These are phyloP conservation scores for Penicillium salamii DNA, from an alignment of 495 filamentous ascomycete species.

Conservation along the genomic window DNA sequence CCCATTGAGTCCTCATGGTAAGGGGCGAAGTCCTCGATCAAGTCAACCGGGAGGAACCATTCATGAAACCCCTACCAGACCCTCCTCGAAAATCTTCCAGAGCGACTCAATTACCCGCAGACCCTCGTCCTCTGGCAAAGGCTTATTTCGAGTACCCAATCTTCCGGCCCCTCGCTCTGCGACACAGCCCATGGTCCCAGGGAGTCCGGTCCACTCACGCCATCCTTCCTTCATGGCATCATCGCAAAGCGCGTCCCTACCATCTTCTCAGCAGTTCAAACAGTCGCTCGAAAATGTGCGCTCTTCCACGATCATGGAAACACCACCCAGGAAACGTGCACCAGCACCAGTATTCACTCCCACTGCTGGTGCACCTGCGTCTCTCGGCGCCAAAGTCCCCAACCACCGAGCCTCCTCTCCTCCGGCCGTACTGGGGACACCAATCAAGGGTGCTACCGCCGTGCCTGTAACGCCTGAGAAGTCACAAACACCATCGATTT, in stretches of 20 bases:
- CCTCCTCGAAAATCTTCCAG: constrained; percentile 36
- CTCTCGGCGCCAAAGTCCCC: constrained; percentile 2
- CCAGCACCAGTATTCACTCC: constrained; percentile 5
- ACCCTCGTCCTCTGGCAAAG: constrained; percentile 17
- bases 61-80: constrained; percentile 55
- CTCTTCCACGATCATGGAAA: constrained; percentile 37
- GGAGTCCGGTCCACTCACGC: constrained; percentile 33
- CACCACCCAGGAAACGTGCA: constrained; percentile 35
- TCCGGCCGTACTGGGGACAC: constrained; percentile 19
- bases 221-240: constrained; percentile 12
- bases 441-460: constrained; percentile 20
- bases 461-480: constrained; percentile 43
- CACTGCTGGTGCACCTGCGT: constrained; percentile 4
- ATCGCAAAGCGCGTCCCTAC: neutral
- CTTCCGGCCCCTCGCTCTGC: constrained; percentile 35
- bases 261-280: constrained; percentile 13
- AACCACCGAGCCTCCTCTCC: constrained; percentile 11
- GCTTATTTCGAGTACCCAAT: constrained; percentile 38
- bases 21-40: constrained; percentile 4
- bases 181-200: constrained; percentile 22
- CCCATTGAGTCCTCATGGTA: constrained; percentile 16
- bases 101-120: constrained; percentile 9
- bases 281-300: constrained; percentile 4
- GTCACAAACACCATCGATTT: constrained; percentile 54
- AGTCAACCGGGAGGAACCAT: constrained; percentile 24